Conservation (phyloP, 2,329 filamentous ascomycete genomes). For the Nectriaceae sp. region DNA sequence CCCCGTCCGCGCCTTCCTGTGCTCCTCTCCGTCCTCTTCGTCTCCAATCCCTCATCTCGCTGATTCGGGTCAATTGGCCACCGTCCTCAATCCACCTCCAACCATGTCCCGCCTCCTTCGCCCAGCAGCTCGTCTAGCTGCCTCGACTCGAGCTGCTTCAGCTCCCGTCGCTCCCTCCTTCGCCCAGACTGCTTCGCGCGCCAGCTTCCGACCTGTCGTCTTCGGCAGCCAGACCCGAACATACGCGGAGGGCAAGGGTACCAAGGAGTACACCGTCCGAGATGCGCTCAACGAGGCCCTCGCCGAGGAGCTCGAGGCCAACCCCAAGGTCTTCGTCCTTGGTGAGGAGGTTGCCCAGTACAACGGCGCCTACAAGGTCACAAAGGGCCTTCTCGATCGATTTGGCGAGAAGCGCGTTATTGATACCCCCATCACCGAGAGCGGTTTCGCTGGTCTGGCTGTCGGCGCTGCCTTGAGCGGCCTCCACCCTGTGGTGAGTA, state of each 20-base stretch:
- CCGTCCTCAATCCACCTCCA: constrained; percentile 9
- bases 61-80: constrained; percentile 24
- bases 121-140: constrained; percentile 51
- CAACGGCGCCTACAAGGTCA: constrained; percentile 99
- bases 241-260: constrained; percentile 59
- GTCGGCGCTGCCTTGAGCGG: constrained; percentile 94
- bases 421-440: constrained; percentile 97
- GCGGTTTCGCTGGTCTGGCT: constrained; percentile 90
- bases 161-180: constrained; percentile 37
- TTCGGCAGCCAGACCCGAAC: constrained; percentile 51
- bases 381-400: constrained; percentile 93
- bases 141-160: constrained; percentile 42
- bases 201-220: constrained; percentile 39
- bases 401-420: constrained; percentile 98
- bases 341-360: constrained; percentile 99
- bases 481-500: constrained; percentile 85
- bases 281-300: constrained; percentile 98
- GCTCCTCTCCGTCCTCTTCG: constrained; percentile 12
- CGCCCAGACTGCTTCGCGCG: constrained; percentile 33
- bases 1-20: constrained; percentile 21
- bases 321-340: constrained; percentile 92
- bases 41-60: constrained; percentile 17
- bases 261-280: constrained; percentile 94
- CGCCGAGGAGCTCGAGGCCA: constrained; percentile 92
- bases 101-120: constrained; percentile 55